phyloP scores from a whole-genome alignment of 371 early-diverging fungal species.

The Mortierella sp. region DNA sequence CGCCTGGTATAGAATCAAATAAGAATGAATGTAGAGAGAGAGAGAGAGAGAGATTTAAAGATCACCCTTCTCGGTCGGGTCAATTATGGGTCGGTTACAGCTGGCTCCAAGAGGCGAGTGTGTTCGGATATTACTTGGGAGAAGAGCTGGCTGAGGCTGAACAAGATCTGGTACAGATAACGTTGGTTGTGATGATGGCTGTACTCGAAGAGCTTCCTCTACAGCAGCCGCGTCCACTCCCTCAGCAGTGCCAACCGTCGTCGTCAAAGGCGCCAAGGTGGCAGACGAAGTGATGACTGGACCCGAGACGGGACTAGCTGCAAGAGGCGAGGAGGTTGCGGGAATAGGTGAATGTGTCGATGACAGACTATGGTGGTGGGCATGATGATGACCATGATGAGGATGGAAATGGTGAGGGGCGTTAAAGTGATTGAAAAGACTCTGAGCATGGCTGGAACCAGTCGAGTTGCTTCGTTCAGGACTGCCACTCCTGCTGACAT shows the following conservation, averaged over 20 bases:
- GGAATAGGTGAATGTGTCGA: not conserved
- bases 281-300: not conserved
- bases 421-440: not conserved
- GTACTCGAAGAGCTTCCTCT: too few relatives aligned
- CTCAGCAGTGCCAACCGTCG: too few relatives aligned
- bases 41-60: too few relatives aligned
- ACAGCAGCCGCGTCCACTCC: too few relatives aligned
- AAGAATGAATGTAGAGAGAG: too few relatives aligned
- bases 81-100: not conserved
- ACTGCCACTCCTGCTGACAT: constrained; percentile 20
- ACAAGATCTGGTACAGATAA: not conserved
- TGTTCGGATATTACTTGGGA: not conserved
- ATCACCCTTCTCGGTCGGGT: too few relatives aligned
- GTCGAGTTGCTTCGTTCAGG: constrained; percentile 28
- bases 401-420: constrained; percentile 9
- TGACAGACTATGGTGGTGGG: too few relatives aligned
- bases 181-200: not conserved
- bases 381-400: constrained; percentile 1
- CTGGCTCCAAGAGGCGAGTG: not conserved
- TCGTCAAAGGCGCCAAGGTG: not conserved
- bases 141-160: not conserved
- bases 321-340: too few relatives aligned
- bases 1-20: too few relatives aligned
- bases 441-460: constrained; percentile 6
- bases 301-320: too few relatives aligned